Percentiles rank a stretch among this genome's conserved stretches.
phyloP scores from a whole-genome alignment of 2,329 filamentous ascomycete genomes.

The Botrytis deweyae region DNA sequence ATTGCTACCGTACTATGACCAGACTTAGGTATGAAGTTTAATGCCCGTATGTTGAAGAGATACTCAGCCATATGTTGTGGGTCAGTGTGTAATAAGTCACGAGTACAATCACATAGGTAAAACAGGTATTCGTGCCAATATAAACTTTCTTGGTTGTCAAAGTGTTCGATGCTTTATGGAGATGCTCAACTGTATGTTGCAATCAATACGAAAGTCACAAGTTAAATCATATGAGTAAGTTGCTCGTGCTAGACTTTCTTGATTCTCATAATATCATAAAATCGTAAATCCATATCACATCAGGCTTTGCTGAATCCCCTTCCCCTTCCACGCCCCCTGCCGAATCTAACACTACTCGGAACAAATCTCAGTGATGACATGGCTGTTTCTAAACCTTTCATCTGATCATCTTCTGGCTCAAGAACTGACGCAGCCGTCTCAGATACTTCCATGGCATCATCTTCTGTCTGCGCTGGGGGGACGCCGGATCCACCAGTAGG shows the following conservation, averaged over 20 bases:
- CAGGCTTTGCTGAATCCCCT: constrained; percentile 37
- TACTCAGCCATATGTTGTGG: background rate
- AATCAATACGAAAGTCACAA: background rate
- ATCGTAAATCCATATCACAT: constrained; percentile 18
- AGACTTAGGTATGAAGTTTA: background rate
- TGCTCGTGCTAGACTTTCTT: constrained; percentile 13
- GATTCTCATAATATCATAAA: constrained; percentile 17
- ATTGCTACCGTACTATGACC: background rate
- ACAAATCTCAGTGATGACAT: constrained; percentile 74
- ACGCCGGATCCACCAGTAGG: background rate
- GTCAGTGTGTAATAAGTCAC: background rate
- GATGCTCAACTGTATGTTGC: background rate
- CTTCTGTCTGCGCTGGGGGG: constrained; percentile 6
- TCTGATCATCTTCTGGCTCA: constrained; percentile 39
- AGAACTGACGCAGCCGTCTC: constrained; percentile 46
- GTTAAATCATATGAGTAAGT: background rate
- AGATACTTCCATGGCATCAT: constrained; percentile 56
- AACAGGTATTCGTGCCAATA: constrained; percentile 11
- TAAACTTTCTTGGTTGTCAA: background rate
- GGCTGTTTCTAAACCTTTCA: constrained; percentile 62
- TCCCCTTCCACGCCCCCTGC: constrained; percentile 40
- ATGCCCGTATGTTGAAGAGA: background rate
- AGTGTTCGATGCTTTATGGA: background rate
- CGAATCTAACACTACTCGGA: constrained; percentile 65
- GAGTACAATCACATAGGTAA: background rate